A percentile compares a stretch with the other conserved stretches of the same genome.
Conservation (phyloP, 345 rosid genomes). For the Conringia planisiliqua region DNA sequence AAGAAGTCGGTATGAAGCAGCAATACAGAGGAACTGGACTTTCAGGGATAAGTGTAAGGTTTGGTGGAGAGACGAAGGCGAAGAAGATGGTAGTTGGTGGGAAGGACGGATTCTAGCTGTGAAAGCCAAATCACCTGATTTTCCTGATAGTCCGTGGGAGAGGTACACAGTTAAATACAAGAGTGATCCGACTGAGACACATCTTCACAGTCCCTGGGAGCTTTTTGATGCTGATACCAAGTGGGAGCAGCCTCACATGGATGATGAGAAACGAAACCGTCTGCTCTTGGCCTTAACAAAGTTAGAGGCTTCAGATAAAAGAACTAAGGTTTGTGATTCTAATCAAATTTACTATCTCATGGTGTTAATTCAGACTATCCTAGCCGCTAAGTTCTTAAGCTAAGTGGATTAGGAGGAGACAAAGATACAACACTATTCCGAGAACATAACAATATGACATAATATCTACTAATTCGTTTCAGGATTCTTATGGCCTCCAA, state of each 20-base stretch:
- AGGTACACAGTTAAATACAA: conserved; percentile 72
- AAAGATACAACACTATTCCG: background rate
- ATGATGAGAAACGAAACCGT: conserved; percentile 47
- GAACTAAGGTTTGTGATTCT: conserved; percentile 49
- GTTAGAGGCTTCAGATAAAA: conserved; percentile 59
- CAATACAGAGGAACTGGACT: conserved; percentile 77
- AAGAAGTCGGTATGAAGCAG: conserved; percentile 82
- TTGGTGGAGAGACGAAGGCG: conserved; percentile 92
- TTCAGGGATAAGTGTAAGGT: conserved; percentile 89
- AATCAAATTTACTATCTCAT: background rate
- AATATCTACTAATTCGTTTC: conserved; percentile 29
- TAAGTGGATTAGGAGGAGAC: background rate
- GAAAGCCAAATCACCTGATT: conserved; percentile 67
- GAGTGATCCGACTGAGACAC: conserved; percentile 70
- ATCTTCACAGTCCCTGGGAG: conserved; percentile 98
- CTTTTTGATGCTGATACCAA: conserved; percentile 69
- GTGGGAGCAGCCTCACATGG: conserved; percentile 77
- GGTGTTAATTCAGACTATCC: background rate
- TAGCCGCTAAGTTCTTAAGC: background rate
- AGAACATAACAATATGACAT: conserved; percentile 9
- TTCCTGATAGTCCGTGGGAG: conserved; percentile 97
- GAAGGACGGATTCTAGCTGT: conserved; percentile 73
- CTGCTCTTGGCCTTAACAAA: conserved; percentile 54
- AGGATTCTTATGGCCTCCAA: conserved; percentile 81
- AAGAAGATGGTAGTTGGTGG: conserved; percentile 96